phyloP scores from a whole-genome alignment of 257 asterid genomes.

The Solanum piurae region DNA sequence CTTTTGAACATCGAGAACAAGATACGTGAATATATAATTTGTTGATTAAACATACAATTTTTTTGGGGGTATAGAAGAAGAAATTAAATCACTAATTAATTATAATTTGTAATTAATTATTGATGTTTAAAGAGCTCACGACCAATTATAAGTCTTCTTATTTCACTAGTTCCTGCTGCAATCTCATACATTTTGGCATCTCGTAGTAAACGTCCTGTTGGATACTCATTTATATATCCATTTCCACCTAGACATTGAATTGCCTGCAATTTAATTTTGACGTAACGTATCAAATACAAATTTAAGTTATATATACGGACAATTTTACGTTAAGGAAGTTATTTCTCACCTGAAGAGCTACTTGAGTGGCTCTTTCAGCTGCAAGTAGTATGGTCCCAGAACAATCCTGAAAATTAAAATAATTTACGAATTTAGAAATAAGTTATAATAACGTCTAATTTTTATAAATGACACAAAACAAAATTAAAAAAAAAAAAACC shows the following conservation, averaged over 20 bases:
- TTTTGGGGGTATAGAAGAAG: neutral
- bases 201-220: slow-evolving; percentile 85
- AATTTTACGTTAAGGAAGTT: neutral
- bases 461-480: neutral
- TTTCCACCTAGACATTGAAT: slow-evolving; percentile 95
- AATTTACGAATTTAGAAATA: neutral
- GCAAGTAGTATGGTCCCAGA: slow-evolving; percentile 85
- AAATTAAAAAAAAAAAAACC: slow-evolving; percentile 16
- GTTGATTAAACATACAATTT: too few species aligned
- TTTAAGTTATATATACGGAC: neutral
- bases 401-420: slow-evolving; percentile 50
- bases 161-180: slow-evolving; percentile 97
- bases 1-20: neutral
- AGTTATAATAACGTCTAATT: neutral
- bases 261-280: slow-evolving; percentile 41
- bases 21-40: too few species aligned
- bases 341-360: slow-evolving; percentile 77
- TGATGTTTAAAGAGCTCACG: slow-evolving; percentile 71
- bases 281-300: neutral
- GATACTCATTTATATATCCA: slow-evolving; percentile 88
- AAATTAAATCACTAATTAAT: neutral
- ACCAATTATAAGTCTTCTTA: slow-evolving; percentile 77
- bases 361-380: slow-evolving; percentile 98
- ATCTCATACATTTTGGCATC: slow-evolving; percentile 93
- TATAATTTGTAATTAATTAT: slow-evolving; percentile 11